Evolutionary conservation across 306 rosid species (phyloP), one percentile per base, ranked within the genome.

Genomic region (Sechiopsis laciniata): DNA sequence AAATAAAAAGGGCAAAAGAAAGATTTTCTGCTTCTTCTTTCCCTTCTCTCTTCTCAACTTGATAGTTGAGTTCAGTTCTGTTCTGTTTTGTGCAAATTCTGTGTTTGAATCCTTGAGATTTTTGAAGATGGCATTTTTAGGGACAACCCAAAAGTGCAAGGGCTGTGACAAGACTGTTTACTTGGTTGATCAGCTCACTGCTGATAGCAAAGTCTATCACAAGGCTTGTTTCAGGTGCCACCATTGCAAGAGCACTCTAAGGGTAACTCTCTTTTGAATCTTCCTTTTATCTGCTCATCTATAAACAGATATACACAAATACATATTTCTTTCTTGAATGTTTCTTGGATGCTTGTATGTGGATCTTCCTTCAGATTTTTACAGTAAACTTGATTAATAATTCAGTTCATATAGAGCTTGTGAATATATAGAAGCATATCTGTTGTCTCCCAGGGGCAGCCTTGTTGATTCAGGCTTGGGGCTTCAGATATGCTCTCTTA

Each of bases 191-290:
- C 85, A 94, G 82, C 96, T 87, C 6, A 85, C 90, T 77, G 92
- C 96, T 83, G 99, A 94, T 67, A 78, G 77, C 83, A 91, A 82
- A 78, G 89, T 86, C 75, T 94, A 87, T 69, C 99, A 94, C 81
- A 91, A 88, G 74, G 88, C 90, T 37, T 94, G 99, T 80, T 94
- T 94, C 81, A 91, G 87, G 80, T 94, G 99, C 78, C 95, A 89
- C 80, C 99, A 94, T 77, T 94, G 99, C 87, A 94, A 91, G 82
- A 89, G 96, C 56, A 91, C 97, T 79, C 97, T 94, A 82, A 91
- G 89, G 99, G 99, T 88, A 45, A 6, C 15, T 6, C 51, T 17
- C 37, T 17, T 32, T 32, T 16, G 29, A 35, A 19, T 55, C 8
- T 48, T 67, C 40, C 51, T 45, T 79, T 55, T 74, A 74, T 57